Evolutionary conservation across 345 rosid species (phyloP).

Genomic region (Syzygium jambos): DNA sequence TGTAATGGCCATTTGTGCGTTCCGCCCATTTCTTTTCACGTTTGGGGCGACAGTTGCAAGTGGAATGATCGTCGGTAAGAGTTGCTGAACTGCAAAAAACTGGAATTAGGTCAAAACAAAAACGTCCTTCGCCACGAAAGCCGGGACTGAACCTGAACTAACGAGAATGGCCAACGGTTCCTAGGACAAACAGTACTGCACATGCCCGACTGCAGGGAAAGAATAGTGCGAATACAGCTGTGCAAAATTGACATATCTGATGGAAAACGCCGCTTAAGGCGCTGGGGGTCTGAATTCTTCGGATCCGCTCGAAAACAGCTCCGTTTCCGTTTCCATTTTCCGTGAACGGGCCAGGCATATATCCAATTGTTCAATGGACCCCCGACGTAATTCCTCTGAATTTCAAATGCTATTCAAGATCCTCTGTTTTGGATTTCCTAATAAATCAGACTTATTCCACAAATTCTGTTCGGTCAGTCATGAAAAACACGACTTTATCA

Average conservation of each 20-base stretch:
- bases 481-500: not conserved
- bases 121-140: not conserved
- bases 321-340: not conserved
- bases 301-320: not conserved
- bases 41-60: not conserved
- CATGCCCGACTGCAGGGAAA: not conserved
- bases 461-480: not conserved
- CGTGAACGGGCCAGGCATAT: not conserved
- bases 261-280: not conserved
- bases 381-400: not conserved
- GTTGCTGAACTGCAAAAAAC: not conserved
- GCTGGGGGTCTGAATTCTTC: not conserved
- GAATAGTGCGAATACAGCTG: not conserved
- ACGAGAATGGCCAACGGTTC: not conserved
- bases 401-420: not conserved
- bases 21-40: not conserved
- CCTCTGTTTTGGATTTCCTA: not conserved
- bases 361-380: not conserved
- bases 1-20: not conserved
- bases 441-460: not conserved
- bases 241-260: not conserved
- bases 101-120: not conserved
- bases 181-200: not conserved
- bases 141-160: not conserved
- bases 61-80: not conserved